Base-by-base conservation (phyloP, 2,329 filamentous ascomycete species). In the Pochonia chlamydosporia region DNA sequence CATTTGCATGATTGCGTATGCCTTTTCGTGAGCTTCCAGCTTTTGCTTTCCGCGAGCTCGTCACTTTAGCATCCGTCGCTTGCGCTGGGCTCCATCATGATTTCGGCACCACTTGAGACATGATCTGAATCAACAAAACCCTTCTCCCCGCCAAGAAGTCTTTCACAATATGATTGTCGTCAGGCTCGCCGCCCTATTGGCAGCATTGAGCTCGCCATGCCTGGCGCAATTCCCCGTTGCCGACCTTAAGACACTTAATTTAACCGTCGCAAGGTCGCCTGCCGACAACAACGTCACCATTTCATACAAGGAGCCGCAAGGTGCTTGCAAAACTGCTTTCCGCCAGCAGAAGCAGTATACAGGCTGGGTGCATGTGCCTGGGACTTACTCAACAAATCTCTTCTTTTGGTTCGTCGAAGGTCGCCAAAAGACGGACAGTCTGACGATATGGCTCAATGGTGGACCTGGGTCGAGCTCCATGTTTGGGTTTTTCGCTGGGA, bases 301-400 rank as follows among this genome's bases (percentile, higher is more conserved):
- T 59, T 77, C 79, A 47, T 89, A 85, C 71, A 87, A 84, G 58
- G 68, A 73, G 30, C 73, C 78, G 4, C 62, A 70, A 7, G 80
- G 78, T 40, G 82, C 76, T 11, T 89, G 85, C 63, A 75, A 70
- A 40, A 87, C 85, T 2, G 78, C 77, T 7, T 86, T 85, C 56
- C 60, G 72, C 39, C 71, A 70, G 1, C 85, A 89, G 63, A 76
- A 82, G 61, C 85, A 88, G 61, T 86, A 83, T 59, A 79, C 82
- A 4, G 85, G 85, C 57, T 87, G 85, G 75, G 79, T 88, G 47
- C 74, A 67, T 45, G 64, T 87, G 5, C 79, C 81, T 5, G 81
- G 72, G 39, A 63, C 68, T 24, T 78, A 72, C 54, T 64, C 72
- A 16, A 74, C 74, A 37, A 79, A 74, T 53, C 54, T 74, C 4